phyloP scores from a whole-genome alignment of 2,329 filamentous ascomycete genomes.

The Neobulgaria alba region DNA sequence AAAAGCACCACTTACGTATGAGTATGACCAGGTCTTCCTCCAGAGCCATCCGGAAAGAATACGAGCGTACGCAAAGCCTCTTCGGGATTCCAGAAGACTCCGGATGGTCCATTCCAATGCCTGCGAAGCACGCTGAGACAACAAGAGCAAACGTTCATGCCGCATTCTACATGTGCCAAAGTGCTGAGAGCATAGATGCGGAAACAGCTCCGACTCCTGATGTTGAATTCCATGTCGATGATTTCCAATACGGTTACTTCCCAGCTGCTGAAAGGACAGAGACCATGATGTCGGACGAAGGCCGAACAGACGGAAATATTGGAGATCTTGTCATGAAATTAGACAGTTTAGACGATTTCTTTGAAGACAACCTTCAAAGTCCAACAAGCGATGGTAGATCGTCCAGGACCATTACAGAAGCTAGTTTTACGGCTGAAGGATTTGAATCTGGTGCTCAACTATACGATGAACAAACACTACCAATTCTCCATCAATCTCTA shows the following conservation, averaged over 20 bases:
- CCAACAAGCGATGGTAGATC: conserved; percentile 53
- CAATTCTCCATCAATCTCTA: conserved; percentile 78
- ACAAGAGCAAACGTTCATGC: conserved; percentile 91
- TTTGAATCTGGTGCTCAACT: conserved; percentile 71
- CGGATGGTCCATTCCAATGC: conserved; percentile 92
- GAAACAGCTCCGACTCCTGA: conserved; percentile 68
- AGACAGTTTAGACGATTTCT: conserved; percentile 75
- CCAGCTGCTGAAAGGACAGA: conserved; percentile 57
- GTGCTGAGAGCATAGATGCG: conserved; percentile 46
- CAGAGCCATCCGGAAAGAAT: conserved; percentile 82
- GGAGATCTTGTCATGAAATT: conserved; percentile 76
- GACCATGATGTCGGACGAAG: conserved; percentile 80
- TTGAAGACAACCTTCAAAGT: conserved; percentile 54
- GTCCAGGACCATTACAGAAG: conserved; percentile 55
- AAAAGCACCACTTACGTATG: conserved; percentile 92
- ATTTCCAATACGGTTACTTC: conserved; percentile 61
- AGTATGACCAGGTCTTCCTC: conserved; percentile 91
- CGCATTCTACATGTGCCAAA: conserved; percentile 89
- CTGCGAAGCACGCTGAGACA: conserved; percentile 77
- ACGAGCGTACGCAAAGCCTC: conserved; percentile 84
- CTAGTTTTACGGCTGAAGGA: conserved; percentile 53
- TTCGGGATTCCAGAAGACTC: conserved; percentile 95
- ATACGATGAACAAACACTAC: conserved; percentile 88
- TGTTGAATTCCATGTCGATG: conserved; percentile 84
- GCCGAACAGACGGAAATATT: conserved; percentile 60